Percentiles rank a stretch among this genome's conserved stretches.
Evolutionary conservation across 1,284 basidiomycete species (phyloP).

Genomic region (Waitea zeae): DNA sequence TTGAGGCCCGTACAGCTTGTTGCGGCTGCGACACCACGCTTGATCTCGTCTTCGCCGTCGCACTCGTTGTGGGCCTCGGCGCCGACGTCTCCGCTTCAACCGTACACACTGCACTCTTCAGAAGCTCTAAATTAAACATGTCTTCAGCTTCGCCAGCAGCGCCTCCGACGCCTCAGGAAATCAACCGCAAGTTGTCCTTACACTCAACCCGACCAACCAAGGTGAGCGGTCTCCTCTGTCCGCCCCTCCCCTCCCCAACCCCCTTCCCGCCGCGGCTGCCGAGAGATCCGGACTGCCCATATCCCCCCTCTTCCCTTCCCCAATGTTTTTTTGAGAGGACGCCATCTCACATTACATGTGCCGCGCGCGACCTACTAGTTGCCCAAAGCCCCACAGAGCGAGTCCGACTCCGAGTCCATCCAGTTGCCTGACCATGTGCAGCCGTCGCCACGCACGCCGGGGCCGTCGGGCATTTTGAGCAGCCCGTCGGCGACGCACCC

Average conservation of each 20-base stretch:
- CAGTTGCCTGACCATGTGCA: slow-evolving; percentile 32
- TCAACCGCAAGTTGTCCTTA: slow-evolving; percentile 74
- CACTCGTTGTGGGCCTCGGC: too few species aligned
- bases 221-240: slow-evolving; percentile 19
- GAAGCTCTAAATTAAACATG: slow-evolving; percentile 6
- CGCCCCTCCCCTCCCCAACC: slow-evolving; percentile 1
- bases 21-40: too few species aligned
- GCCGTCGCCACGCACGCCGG: slow-evolving; percentile 11
- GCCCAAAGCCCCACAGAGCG: too few species aligned
- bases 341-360: too few species aligned
- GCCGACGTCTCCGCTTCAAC: too few species aligned
- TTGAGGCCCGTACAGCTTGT: too few species aligned
- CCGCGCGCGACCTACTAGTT: too few species aligned
- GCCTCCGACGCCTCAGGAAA: slow-evolving; percentile 73
- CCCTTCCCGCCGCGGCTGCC: not conserved
- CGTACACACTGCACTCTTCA: too few species aligned
- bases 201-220: too few species aligned
- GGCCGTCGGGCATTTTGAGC: slow-evolving; percentile 7
- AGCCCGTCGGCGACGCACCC: slow-evolving; percentile 23
- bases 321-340: too few species aligned
- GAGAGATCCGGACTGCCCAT: not conserved
- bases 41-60: too few species aligned
- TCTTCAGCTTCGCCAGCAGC: slow-evolving; percentile 25
- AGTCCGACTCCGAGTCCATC: slow-evolving; percentile 76
- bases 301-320: too few species aligned